Percentiles rank a stretch among this genome's conserved stretches.
These are phyloP conservation scores for Fraxinus pennsylvanica DNA, from an alignment of 257 asterid species.

Conservation along the genomic window DNA sequence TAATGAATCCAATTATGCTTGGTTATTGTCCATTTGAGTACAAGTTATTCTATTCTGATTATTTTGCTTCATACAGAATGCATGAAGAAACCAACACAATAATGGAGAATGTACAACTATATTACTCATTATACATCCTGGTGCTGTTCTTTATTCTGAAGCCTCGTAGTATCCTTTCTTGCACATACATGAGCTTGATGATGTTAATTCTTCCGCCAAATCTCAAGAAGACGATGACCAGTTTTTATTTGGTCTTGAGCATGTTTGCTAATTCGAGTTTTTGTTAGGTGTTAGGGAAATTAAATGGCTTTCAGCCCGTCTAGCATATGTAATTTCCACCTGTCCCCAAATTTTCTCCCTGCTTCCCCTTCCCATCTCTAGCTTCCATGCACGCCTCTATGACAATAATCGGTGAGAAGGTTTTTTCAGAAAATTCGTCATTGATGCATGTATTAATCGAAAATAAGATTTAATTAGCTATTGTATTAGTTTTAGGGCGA, in stretches of 20 bases:
- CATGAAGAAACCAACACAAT: neutral
- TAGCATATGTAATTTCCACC: too few relatives aligned
- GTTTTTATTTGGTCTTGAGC: neutral
- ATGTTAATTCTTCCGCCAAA: neutral
- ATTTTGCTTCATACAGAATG: neutral
- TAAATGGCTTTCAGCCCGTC: too few relatives aligned
- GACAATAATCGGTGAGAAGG: neutral
- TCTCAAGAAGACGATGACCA: neutral
- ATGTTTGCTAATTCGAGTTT: neutral
- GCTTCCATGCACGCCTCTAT: too few relatives aligned
- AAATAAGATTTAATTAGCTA: too few relatives aligned
- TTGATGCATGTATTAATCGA: too few relatives aligned
- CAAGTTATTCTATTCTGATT: neutral
- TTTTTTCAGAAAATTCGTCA: too few relatives aligned
- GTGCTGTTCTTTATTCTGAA: neutral
- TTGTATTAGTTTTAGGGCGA: too few relatives aligned
- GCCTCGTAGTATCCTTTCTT: neutral
- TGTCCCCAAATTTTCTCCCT: too few relatives aligned
- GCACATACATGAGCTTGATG: neutral
- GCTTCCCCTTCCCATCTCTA: too few relatives aligned
- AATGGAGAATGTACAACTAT: conserved; percentile 23
- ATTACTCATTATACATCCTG: neutral
- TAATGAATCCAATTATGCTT: neutral
- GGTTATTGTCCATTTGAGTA: conserved; percentile 1
- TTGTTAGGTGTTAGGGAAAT: neutral